A percentile compares a stretch with the other conserved stretches of the same genome.
Conservation (phyloP, 2,329 filamentous ascomycete genomes). For the Emmonsia crescens region DNA sequence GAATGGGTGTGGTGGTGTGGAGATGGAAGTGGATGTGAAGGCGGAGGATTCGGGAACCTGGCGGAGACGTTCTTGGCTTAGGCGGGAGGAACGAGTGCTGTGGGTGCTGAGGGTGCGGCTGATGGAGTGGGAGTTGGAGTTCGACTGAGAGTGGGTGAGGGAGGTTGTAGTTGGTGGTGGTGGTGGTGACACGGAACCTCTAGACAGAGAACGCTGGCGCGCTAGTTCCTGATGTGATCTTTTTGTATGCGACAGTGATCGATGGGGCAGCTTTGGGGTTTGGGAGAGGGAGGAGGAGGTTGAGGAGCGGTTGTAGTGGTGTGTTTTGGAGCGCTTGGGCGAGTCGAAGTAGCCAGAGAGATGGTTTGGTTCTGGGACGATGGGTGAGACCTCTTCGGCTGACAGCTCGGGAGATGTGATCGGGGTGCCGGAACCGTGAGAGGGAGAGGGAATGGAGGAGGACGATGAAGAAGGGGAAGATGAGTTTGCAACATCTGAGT, state of each 20-base stretch:
- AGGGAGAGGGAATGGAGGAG: constrained; percentile 43
- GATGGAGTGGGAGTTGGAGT: background rate
- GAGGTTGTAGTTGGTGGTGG: constrained; percentile 27
- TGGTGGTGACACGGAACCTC: constrained; percentile 25
- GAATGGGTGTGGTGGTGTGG: constrained; percentile 54
- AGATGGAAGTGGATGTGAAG: constrained; percentile 21
- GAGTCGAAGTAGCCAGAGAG: constrained; percentile 50
- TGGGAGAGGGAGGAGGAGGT: constrained; percentile 31
- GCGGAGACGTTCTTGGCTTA: constrained; percentile 14
- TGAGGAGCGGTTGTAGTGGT: constrained; percentile 35
- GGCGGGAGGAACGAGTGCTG: constrained; percentile 23
- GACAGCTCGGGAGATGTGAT: constrained; percentile 38
- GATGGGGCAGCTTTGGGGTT: constrained; percentile 59
- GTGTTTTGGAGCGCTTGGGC: constrained; percentile 58
- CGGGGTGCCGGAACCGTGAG: constrained; percentile 42
- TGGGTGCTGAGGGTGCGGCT: constrained; percentile 22
- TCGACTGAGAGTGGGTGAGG: constrained; percentile 14
- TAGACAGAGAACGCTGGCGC: constrained; percentile 54
- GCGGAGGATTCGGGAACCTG: constrained; percentile 26
- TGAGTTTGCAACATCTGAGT: constrained; percentile 42
- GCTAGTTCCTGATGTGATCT: constrained; percentile 67
- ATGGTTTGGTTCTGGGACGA: constrained; percentile 46
- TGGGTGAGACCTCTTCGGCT: constrained; percentile 30
- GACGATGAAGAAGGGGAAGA: constrained; percentile 37
- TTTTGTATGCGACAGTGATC: constrained; percentile 81